phyloP scores from a whole-genome alignment of 2,329 filamentous ascomycete genomes.

The Ophiocordyceps camponoti-floridani region DNA sequence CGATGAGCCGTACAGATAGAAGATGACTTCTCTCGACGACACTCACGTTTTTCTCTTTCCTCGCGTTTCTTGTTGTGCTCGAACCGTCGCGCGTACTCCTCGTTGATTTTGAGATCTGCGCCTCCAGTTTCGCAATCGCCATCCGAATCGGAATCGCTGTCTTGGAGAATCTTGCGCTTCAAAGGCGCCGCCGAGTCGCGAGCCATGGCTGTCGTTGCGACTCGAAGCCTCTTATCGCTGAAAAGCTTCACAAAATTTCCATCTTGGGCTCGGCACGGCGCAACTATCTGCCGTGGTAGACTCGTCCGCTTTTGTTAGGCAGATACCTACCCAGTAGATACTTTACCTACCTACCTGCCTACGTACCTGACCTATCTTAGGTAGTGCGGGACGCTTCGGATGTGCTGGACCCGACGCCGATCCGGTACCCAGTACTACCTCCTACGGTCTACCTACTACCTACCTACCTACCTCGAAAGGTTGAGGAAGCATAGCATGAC shows the following conservation, averaged over 20 bases:
- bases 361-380: no score
- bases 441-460: no score
- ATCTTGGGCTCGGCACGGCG: constrained; percentile 5
- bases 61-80: constrained; percentile 97
- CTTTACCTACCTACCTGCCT: neutral
- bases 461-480: no score
- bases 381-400: no score
- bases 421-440: no score
- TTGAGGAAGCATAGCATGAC: no score
- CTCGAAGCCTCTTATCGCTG: neutral
- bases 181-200: constrained; percentile 1
- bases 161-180: constrained; percentile 36
- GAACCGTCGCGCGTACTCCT: constrained; percentile 75
- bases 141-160: constrained; percentile 33
- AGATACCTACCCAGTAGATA: neutral
- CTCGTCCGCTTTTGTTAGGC: neutral
- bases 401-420: no score
- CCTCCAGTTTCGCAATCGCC: constrained; percentile 20
- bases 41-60: constrained; percentile 53
- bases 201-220: neutral
- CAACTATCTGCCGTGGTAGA: constrained; percentile 4
- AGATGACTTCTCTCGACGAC: neutral
- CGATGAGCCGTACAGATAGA: neutral
- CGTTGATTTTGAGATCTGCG: constrained; percentile 61
- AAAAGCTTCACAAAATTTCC: constrained; percentile 9